Conservation (phyloP, 768 basidiomycete genomes). For the Lactarius quietus region DNA sequence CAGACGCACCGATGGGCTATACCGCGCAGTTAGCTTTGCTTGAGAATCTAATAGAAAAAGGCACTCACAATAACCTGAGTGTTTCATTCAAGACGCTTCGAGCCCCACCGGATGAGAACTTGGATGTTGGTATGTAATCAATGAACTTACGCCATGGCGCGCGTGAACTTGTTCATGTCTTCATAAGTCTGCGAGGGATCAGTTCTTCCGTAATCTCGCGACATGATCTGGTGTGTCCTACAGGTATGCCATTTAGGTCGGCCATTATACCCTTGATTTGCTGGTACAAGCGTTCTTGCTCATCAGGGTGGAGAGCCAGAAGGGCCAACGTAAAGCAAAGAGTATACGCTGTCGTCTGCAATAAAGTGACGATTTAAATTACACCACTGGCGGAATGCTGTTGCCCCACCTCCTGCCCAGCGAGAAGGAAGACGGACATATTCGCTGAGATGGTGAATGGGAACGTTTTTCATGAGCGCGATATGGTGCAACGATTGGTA, state of each 20-base stretch:
- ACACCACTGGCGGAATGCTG: background rate
- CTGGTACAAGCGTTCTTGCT: conserved; percentile 40
- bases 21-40: background rate
- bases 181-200: conserved; percentile 25
- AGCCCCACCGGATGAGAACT: background rate
- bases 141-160: conserved; percentile 23
- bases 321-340: conserved; percentile 40
- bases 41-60: background rate
- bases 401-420: conserved; percentile 33
- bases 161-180: conserved; percentile 25
- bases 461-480: background rate
- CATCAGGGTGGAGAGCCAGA: conserved; percentile 41
- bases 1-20: conserved; percentile 14
- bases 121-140: background rate
- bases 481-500: background rate
- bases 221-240: background rate
- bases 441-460: conserved; percentile 19
- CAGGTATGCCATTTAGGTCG: no score
- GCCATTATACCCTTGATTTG: conserved; percentile 31
- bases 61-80: conserved; percentile 38
- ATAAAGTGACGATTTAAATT: background rate
- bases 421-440: conserved; percentile 35
- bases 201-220: background rate
- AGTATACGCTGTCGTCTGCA: conserved; percentile 38
- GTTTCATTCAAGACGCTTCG: conserved; percentile 49